Percentiles rank a stretch among this genome's conserved stretches.
Conservation (phyloP, 2,329 filamentous ascomycete genomes). For the Beauveria medogensis region DNA sequence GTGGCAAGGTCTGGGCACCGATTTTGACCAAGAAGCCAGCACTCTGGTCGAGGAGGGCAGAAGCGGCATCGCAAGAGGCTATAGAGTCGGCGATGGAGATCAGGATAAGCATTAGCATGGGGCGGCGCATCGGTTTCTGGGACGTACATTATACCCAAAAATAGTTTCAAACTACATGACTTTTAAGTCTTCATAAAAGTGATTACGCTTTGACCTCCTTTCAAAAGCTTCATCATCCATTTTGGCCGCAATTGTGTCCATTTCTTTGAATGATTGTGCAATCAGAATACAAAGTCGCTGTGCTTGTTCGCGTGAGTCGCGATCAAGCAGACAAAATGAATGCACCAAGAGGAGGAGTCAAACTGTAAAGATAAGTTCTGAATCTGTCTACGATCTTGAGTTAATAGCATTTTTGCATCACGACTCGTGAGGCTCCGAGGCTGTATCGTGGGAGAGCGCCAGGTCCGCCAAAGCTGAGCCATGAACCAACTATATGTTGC, state of each 20-base stretch:
- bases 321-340: background rate
- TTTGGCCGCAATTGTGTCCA: background rate
- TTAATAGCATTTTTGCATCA: too few relatives aligned
- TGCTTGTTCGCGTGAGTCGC: slow-evolving; percentile 1
- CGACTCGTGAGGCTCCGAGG: too few relatives aligned
- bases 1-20: slow-evolving; percentile 86
- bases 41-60: slow-evolving; percentile 76
- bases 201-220: background rate
- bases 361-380: too few relatives aligned
- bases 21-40: slow-evolving; percentile 58
- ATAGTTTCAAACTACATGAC: background rate
- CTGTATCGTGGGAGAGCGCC: too few relatives aligned
- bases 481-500: too few relatives aligned
- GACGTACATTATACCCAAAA: background rate
- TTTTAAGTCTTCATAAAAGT: background rate
- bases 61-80: slow-evolving; percentile 81
- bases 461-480: too few relatives aligned
- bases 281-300: background rate
- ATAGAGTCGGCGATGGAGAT: slow-evolving; percentile 59
- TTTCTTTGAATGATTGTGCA: background rate
- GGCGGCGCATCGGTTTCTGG: background rate
- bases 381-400: too few relatives aligned
- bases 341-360: too few relatives aligned
- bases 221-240: background rate
- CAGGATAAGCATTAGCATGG: slow-evolving; percentile 21